Base-by-base conservation (phyloP, 2,329 filamentous ascomycete genomes). In the Thielaviopsis ethacetica region DNA sequence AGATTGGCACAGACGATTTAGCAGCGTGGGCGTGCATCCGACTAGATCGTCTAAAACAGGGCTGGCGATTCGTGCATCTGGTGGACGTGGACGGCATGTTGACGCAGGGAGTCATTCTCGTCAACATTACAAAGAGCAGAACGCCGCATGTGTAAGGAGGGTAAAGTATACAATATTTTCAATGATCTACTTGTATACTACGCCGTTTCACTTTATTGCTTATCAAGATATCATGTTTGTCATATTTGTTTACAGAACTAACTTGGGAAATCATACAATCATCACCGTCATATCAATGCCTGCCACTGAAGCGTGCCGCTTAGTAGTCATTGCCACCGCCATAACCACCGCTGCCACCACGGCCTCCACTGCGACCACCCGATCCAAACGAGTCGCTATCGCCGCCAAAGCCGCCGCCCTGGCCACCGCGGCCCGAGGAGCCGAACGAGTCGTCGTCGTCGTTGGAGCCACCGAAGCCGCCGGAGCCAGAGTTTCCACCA, bases 21-120 rank as follows among this genome's bases (percentile, higher is more conserved):
- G 85, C 89, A 12, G 89, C 86, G 2, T 97, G 93, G 93, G 83
- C 87, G 1, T 95, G 90, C 67, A 84, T 95, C 65, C 79, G 90
- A 47, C 79, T 97, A 22, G 90, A 96, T 71, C 79, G 90, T 7
- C 70, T 96, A 61, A 81, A 82, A 62, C 73, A 79, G 38, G 91
- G 93, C 0, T 86, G 87, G 64, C 77, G 90, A 12, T 82, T 95
- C 64, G 75, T 97, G 59, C 85, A 84, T 65, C 72, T 97, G 60
- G 76, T 86, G 63, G 84, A 95, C 67, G 74, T 76, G 26, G 77
- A 83, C 62, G 88, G 88, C 0, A 73, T 76, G 30, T 70, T 81
- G 59, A 85, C 80, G 2, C 77, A 81, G 22, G 89, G 88, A 0
- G 76, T 83, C 15, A 66, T 97, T 56, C 71, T 97, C 61, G 81